Evolutionary conservation across 2,329 filamentous ascomycete genomes (phyloP), one percentile per base, ranked within the genome.

Genomic region (Aspergillus pseudotamarii): DNA sequence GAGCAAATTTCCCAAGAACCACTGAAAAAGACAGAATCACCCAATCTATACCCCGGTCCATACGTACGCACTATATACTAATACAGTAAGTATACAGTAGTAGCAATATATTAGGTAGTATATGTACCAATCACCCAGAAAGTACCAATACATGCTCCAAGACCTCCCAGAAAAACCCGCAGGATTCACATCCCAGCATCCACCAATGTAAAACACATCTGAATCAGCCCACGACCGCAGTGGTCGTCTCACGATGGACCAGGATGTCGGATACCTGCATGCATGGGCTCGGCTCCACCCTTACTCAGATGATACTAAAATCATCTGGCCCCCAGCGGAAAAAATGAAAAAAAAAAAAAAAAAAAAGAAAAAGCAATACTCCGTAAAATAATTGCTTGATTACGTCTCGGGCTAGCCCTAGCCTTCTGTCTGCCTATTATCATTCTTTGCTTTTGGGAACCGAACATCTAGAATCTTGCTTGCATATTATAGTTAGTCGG

Each of bases 241-340:
- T 34, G 26, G 28, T 38, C 21, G 51, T 55, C 51, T 55, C 51
- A 26, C 16, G 19, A 51, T 32, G 3, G 48, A 19, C 32, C 5
- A 38, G 34, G 51, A 55, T 38, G 32, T 5, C 32, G 51, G 51
- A 14, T 55, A 38, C 51, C 23, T 55, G 51, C 51, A 55, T 55
- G 23, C 32, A 54, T 23, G 51, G n/a, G 14, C 14, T 11, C 16
- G 6, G n/a, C 51, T 38, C 32, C 30, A 53, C 50, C 28, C 21
- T 55, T 38, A 16, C 21, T 23, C 51, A 55, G 51, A 36, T 23
- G n/a, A 55, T 38, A 38, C 51, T 55, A 51, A n/a, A 51, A 51
- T 51, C 21, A n/a, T 53, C 28, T 2, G 9, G 28, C 48, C 50
- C 51, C 51, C 21, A 14, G 3, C 23, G 23, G 10, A 2, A 41